Conservation (phyloP, 2,329 filamentous ascomycete genomes). For the Claviceps africana region DNA sequence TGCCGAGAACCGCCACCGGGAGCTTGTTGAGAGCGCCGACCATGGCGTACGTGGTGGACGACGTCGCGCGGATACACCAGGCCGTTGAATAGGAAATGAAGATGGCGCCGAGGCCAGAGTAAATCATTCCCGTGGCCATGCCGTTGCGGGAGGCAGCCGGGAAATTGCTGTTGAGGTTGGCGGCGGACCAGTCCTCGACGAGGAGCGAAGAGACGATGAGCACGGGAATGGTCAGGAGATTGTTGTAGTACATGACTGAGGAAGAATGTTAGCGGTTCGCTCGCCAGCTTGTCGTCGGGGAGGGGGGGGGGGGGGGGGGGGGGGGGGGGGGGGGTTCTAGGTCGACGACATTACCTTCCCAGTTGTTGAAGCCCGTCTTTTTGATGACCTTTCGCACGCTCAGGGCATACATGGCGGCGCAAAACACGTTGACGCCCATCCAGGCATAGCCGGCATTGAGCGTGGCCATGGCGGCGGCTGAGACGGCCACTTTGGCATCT, state of each 20-base stretch:
- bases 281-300: not conserved
- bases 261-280: constrained; percentile 14
- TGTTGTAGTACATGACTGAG: constrained; percentile 99
- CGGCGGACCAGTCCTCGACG: constrained; percentile 80
- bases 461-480: constrained; percentile 60
- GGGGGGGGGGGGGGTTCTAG: not conserved
- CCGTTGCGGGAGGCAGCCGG: constrained; percentile 62
- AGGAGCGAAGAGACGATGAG: constrained; percentile 69
- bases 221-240: constrained; percentile 88
- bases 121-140: constrained; percentile 77
- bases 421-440: constrained; percentile 96
- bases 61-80: constrained; percentile 96
- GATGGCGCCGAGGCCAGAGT: constrained; percentile 83
- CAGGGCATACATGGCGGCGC: constrained; percentile 77
- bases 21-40: constrained; percentile 97
- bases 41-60: constrained; percentile 97
- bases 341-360: constrained; percentile 60
- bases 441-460: constrained; percentile 91
- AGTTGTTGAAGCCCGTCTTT: constrained; percentile 99
- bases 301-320: too few relatives aligned
- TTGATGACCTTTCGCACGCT: constrained; percentile 98
- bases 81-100: constrained; percentile 98
- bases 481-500: constrained; percentile 60
- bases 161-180: constrained; percentile 80
- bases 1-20: constrained; percentile 79